These are phyloP conservation scores for Boletellus sp. DNA, from an alignment of 768 basidiomycete species.

Conservation along the genomic window DNA sequence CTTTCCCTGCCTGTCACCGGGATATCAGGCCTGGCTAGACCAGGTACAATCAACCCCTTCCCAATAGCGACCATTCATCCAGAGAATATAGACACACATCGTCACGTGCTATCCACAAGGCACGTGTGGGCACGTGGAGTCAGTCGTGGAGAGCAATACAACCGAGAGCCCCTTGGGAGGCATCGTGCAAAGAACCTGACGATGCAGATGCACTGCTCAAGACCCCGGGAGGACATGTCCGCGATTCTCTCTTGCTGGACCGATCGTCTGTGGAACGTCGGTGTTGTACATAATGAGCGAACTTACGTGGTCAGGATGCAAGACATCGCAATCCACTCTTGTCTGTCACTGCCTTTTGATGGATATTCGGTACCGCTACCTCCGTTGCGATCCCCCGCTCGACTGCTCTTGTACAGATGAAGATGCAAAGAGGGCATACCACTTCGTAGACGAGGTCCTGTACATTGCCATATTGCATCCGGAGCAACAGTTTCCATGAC, in stretches of 20 bases:
- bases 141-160: background rate
- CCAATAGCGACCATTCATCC: too few relatives aligned
- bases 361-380: background rate
- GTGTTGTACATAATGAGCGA: background rate
- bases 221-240: background rate
- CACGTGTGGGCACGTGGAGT: constrained; percentile 2
- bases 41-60: background rate
- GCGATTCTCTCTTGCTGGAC: background rate
- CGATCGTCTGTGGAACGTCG: background rate
- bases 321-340: background rate
- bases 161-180: background rate
- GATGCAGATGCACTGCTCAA: constrained; percentile 10
- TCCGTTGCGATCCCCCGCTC: background rate
- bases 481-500: too few relatives aligned
- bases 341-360: background rate
- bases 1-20: constrained; percentile 1
- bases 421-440: background rate
- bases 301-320: background rate
- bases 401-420: background rate
- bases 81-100: background rate
- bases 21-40: constrained; percentile 2
- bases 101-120: background rate
- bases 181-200: background rate
- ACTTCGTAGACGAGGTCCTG: background rate
- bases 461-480: too few relatives aligned